phyloP scores from a whole-genome alignment of 306 rosid genomes.

The barrel medic (Medicago truncatula) region DNA sequence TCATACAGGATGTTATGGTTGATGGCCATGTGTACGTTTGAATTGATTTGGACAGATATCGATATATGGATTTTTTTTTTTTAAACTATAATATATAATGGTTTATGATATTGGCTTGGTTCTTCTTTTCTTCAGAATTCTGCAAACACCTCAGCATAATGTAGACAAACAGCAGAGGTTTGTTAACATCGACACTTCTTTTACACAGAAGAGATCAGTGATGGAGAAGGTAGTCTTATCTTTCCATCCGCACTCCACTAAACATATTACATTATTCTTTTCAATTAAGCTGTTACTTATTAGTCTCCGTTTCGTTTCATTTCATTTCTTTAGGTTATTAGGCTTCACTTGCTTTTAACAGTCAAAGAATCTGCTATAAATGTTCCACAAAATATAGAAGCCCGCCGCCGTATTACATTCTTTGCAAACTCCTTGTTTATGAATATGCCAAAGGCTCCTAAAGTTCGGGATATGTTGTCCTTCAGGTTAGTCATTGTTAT shows the following conservation, averaged over 20 bases:
- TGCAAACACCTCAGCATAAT: constrained; percentile 45
- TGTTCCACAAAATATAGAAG: constrained; percentile 96
- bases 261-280: constrained; percentile 29
- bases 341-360: constrained; percentile 92
- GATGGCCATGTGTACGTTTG: constrained; percentile 69
- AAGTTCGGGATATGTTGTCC: constrained; percentile 88
- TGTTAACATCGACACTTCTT: constrained; percentile 54
- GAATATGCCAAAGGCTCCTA: constrained; percentile 94
- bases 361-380: constrained; percentile 96
- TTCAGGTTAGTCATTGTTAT: constrained; percentile 73
- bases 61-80: not conserved
- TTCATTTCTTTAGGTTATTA: constrained; percentile 64
- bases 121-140: constrained; percentile 55
- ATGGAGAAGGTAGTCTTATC: constrained; percentile 74
- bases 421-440: constrained; percentile 96
- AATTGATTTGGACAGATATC: constrained; percentile 22
- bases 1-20: constrained; percentile 84
- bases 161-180: constrained; percentile 63
- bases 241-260: constrained; percentile 11
- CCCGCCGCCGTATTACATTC: constrained; percentile 98
- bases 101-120: constrained; percentile 39
- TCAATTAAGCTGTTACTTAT: constrained; percentile 39
- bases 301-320: constrained; percentile 40
- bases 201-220: constrained; percentile 48
- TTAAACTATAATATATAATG: constrained; percentile 30